Evolutionary conservation across 306 rosid genomes (phyloP).

Genomic region (Vigna reflexopilosa): DNA sequence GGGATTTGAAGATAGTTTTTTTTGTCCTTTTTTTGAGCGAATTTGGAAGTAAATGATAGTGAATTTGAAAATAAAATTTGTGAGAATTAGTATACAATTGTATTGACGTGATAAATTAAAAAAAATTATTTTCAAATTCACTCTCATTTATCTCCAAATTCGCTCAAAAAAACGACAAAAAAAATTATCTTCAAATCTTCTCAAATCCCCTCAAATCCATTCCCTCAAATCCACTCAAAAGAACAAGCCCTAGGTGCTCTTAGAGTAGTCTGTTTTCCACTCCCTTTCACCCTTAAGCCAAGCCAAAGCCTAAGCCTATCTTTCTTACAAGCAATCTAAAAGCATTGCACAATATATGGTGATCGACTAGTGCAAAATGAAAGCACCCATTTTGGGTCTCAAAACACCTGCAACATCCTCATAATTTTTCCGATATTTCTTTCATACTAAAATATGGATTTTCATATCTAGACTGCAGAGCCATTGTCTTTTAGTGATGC

Average conservation of each 20-base stretch:
- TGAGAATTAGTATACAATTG: too few species aligned
- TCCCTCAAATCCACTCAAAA: too few species aligned
- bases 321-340: conserved; percentile 53
- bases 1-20: too few species aligned
- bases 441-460: conserved; percentile 29
- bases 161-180: too few species aligned
- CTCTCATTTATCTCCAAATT: too few species aligned
- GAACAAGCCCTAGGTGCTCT: conserved; percentile 29
- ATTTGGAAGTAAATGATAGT: too few species aligned
- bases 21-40: too few species aligned
- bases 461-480: conserved; percentile 64
- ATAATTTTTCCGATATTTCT: conserved; percentile 44
- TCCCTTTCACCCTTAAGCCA: conserved; percentile 46
- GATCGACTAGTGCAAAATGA: conserved; percentile 51
- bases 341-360: conserved; percentile 42
- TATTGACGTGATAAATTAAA: too few species aligned
- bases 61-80: too few species aligned
- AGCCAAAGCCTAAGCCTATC: conserved; percentile 5
- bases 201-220: too few species aligned
- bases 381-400: conserved; percentile 65
- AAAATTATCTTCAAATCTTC: too few species aligned
- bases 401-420: conserved; percentile 48
- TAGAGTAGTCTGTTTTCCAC: conserved; percentile 42
- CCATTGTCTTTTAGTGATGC: conserved; percentile 40
- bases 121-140: too few species aligned